phyloP scores from a whole-genome alignment of 2,329 filamentous ascomycete genomes.

The Pseudocercospora macadamiae region DNA sequence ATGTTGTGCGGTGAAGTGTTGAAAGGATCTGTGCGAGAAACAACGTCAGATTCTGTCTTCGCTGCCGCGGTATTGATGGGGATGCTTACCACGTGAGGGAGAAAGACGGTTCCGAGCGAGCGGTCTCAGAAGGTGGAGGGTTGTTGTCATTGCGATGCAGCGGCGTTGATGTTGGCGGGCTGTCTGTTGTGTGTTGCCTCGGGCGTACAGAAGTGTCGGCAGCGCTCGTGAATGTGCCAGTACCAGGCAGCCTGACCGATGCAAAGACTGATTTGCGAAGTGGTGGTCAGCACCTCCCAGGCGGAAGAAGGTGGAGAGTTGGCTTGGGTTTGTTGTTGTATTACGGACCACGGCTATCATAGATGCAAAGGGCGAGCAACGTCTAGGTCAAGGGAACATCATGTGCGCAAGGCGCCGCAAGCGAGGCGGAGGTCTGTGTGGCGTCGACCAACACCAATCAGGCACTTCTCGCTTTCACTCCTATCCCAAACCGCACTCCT shows the following conservation, averaged over 20 bases:
- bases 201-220: not conserved
- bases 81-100: constrained; percentile 60
- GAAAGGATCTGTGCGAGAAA: constrained; percentile 33
- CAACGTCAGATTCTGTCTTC: constrained; percentile 44
- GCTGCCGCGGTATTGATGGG: too few relatives aligned
- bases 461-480: not conserved
- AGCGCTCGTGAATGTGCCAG: not conserved
- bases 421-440: not conserved
- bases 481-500: not conserved
- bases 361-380: not conserved
- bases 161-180: not conserved
- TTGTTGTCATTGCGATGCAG: constrained; percentile 56
- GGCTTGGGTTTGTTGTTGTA: not conserved
- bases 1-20: constrained; percentile 33
- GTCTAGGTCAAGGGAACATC: not conserved
- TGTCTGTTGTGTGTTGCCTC: not conserved
- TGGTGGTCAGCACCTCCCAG: constrained; percentile 1
- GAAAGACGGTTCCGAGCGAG: constrained; percentile 63
- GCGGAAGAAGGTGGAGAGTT: too few relatives aligned
- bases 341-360: not conserved
- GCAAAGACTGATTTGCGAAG: not conserved
- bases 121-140: constrained; percentile 65
- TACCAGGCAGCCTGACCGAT: not conserved
- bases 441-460: not conserved
- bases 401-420: not conserved